These are phyloP conservation scores for Anthracocystis walkeri DNA, from an alignment of 1,284 basidiomycete species.

Conservation along the genomic window DNA sequence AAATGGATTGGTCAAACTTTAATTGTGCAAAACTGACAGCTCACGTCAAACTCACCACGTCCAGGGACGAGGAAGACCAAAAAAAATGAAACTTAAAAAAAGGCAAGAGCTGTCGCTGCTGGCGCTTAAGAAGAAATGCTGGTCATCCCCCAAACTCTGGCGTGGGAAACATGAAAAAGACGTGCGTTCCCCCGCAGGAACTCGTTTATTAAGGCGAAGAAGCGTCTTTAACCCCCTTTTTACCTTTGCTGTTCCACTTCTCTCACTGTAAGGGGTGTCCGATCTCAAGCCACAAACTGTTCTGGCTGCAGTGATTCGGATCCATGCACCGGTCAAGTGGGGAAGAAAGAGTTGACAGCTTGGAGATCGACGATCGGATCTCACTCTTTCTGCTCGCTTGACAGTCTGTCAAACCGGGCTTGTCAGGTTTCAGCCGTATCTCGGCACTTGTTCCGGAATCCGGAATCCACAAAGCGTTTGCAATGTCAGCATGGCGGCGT, in stretches of 20 bases:
- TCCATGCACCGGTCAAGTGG: background rate
- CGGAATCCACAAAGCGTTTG: background rate
- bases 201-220: background rate
- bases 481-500: background rate
- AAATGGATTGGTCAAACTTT: no score
- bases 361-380: slow-evolving; percentile 6
- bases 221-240: no score
- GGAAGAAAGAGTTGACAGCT: background rate
- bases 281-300: slow-evolving; percentile 2
- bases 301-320: background rate
- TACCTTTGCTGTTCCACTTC: no score
- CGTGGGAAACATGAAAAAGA: slow-evolving; percentile 4
- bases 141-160: slow-evolving; percentile 4
- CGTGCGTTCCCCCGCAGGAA: background rate
- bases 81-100: no score
- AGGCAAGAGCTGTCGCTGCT: background rate
- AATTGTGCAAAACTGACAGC: no score
- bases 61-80: no score
- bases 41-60: no score
- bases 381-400: background rate
- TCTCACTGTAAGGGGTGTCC: slow-evolving; percentile 3
- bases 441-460: no score
- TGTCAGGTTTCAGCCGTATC: no score
- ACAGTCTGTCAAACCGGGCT: no score
- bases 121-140: background rate